phyloP scores from a whole-genome alignment of 805 yeast species.

The Teunomyces aglyptinius region DNA sequence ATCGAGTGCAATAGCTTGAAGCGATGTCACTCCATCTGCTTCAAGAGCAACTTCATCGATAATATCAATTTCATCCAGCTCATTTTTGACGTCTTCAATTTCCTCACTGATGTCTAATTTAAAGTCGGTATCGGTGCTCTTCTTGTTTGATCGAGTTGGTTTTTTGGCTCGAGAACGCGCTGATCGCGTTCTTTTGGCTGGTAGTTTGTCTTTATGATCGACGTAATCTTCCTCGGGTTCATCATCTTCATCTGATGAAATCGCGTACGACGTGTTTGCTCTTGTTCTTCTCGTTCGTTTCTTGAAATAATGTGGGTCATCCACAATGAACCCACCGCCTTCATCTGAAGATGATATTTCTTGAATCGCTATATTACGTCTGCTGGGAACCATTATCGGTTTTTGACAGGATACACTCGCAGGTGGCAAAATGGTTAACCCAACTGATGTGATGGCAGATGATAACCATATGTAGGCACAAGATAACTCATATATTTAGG shows the following conservation, averaged over 20 bases:
- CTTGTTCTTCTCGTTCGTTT: slow-evolving; percentile 13
- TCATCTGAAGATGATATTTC: slow-evolving; percentile 4
- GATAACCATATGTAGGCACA: too few relatives aligned
- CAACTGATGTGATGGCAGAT: background rate
- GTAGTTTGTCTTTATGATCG: slow-evolving; percentile 8
- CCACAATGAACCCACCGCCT: slow-evolving; percentile 42
- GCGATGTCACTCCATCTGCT: slow-evolving; percentile 7
- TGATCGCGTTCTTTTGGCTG: slow-evolving; percentile 10
- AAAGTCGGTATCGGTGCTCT: slow-evolving; percentile 16
- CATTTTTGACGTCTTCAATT: slow-evolving; percentile 36
- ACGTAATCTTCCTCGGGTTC: slow-evolving; percentile 8
- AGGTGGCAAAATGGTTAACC: background rate
- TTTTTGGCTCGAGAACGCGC: slow-evolving; percentile 7
- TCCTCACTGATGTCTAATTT: slow-evolving; percentile 17
- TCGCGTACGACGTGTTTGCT: slow-evolving; percentile 20
- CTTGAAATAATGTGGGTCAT: slow-evolving; percentile 32
- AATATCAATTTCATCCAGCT: slow-evolving; percentile 32
- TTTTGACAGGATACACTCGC: background rate
- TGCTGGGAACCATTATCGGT: background rate
- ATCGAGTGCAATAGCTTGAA: slow-evolving; percentile 19
- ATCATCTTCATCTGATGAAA: slow-evolving; percentile 23
- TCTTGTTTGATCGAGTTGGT: slow-evolving; percentile 1
- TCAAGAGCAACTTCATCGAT: slow-evolving; percentile 11
- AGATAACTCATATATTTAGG: too few relatives aligned
- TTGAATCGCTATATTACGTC: background rate